phyloP scores from a whole-genome alignment of 257 asterid genomes.

The Verbena officinalis region DNA sequence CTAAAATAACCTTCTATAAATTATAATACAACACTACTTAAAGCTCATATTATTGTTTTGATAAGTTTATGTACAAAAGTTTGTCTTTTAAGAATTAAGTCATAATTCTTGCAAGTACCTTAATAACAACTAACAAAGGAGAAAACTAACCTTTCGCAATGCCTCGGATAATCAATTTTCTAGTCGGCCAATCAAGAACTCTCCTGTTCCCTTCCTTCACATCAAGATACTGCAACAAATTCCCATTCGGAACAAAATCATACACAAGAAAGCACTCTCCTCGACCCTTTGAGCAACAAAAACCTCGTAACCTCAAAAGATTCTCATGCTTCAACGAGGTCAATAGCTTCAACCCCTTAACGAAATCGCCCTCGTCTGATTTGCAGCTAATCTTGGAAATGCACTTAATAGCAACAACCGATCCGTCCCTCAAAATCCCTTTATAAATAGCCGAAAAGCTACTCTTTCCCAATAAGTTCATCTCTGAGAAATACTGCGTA shows the following conservation, averaged over 20 bases:
- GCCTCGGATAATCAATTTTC: constrained; percentile 76
- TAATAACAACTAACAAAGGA: no score
- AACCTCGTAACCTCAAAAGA: constrained; percentile 82
- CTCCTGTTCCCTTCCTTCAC: constrained; percentile 52
- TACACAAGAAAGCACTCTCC: constrained; percentile 96
- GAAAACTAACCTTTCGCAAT: constrained; percentile 73
- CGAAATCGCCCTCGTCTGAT: constrained; percentile 79
- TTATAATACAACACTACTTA: no score
- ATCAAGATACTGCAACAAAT: constrained; percentile 75
- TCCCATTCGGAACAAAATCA: constrained; percentile 82
- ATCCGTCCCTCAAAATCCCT: constrained; percentile 82
- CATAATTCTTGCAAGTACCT: no score
- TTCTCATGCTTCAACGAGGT: constrained; percentile 83
- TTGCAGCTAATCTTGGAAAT: constrained; percentile 91
- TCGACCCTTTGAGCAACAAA: constrained; percentile 90
- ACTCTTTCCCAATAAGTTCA: constrained; percentile 80
- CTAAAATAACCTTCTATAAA: no score
- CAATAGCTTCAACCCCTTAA: constrained; percentile 71
- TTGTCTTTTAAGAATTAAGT: no score
- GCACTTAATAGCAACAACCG: constrained; percentile 82
- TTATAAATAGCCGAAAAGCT: constrained; percentile 74
- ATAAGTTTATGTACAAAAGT: no score
- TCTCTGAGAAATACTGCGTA: constrained; percentile 79
- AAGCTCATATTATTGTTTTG: no score
- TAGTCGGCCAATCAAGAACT: constrained; percentile 80